Evolutionary conservation across 768 basidiomycete species (phyloP).

Genomic region (Solioccasus polychromus): DNA sequence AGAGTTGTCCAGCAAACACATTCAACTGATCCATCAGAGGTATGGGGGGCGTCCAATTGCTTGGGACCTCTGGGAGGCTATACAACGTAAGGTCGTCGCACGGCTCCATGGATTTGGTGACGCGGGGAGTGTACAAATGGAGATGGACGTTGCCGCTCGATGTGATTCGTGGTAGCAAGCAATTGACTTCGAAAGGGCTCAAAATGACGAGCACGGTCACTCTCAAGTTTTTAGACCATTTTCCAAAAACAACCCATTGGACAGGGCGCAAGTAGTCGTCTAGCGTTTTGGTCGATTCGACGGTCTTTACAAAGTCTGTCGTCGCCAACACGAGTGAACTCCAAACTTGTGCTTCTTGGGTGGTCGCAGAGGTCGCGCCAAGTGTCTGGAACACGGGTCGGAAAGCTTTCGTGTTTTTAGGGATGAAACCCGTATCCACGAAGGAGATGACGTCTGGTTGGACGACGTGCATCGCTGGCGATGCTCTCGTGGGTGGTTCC

Average conservation of each 20-base stretch:
- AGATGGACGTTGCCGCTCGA: neutral
- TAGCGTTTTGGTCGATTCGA: neutral
- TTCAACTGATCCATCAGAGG: neutral
- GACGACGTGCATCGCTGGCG: neutral
- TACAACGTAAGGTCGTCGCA: neutral
- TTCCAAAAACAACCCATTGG: conserved; percentile 4
- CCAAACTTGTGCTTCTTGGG: conserved; percentile 2
- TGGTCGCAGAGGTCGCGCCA: neutral
- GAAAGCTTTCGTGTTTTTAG: neutral
- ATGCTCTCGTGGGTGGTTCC: neutral
- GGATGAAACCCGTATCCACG: neutral
- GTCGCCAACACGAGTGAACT: conserved; percentile 5
- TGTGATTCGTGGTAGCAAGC: neutral
- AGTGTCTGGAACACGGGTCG: conserved; percentile 2
- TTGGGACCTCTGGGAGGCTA: neutral
- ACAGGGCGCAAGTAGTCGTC: conserved; percentile 10
- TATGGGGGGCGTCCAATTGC: neutral
- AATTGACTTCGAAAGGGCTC: neutral
- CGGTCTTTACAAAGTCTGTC: neutral
- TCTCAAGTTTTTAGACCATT: neutral
- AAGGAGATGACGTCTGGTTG: neutral
- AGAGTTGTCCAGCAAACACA: neutral
- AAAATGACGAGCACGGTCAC: neutral
- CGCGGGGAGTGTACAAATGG: neutral
- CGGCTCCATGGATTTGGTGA: neutral